Conservation (phyloP, 805 yeast genomes). For the Starmerella scarabaei region DNA sequence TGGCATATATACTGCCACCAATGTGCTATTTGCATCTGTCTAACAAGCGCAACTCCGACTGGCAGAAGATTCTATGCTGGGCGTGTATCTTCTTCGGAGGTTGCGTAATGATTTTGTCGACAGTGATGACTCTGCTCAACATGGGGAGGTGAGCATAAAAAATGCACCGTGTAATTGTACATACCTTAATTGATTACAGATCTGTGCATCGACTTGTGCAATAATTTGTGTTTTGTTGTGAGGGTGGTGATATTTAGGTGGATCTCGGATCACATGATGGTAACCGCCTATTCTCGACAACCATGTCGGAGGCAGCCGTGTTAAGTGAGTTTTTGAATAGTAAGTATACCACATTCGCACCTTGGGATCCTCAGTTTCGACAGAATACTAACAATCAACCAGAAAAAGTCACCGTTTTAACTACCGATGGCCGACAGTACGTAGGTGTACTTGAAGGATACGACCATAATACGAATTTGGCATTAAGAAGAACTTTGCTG, state of each 20-base stretch:
- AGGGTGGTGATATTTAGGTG: no score
- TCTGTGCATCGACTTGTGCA: not conserved
- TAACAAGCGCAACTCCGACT: conserved; percentile 24
- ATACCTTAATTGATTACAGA: not conserved
- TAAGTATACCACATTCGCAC: conserved; percentile 13
- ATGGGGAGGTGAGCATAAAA: conserved; percentile 29
- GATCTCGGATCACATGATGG: no score
- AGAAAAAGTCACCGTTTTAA: conserved; percentile 24
- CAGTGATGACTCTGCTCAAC: conserved; percentile 51
- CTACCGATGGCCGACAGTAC: conserved; percentile 28
- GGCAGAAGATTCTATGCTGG: conserved; percentile 42
- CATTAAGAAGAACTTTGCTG: conserved; percentile 23
- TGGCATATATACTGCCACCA: conserved; percentile 90
- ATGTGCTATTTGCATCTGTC: conserved; percentile 62
- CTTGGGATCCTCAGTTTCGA: not conserved
- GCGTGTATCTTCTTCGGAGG: conserved; percentile 60
- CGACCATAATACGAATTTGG: conserved; percentile 29
- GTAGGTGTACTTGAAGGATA: conserved; percentile 29
- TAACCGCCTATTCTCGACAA: no score
- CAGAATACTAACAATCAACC: conserved; percentile 13
- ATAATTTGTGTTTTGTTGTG: no score
- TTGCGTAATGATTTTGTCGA: conserved; percentile 66
- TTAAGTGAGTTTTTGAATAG: conserved; percentile 21
- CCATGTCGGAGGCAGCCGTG: no score
- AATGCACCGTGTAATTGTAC: conserved; percentile 5